Evolutionary conservation across 768 basidiomycete species (phyloP).

Genomic region (Pleurotus sapidus): DNA sequence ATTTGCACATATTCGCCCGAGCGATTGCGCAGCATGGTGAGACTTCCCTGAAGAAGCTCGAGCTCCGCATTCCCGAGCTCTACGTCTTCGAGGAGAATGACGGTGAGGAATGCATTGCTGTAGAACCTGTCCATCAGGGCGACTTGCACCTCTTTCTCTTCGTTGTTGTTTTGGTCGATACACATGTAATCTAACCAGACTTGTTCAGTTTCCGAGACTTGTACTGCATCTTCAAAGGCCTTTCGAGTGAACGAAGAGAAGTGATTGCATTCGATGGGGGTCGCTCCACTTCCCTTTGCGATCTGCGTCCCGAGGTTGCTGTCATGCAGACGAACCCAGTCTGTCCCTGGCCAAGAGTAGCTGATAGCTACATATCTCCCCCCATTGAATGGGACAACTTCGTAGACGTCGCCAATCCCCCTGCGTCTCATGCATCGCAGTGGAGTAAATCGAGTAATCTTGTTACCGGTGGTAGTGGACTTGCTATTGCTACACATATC

Average conservation of each 20-base stretch:
- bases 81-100: slow-evolving; percentile 1
- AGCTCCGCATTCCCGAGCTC: background rate
- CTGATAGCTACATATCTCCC: slow-evolving; percentile 2
- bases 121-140: slow-evolving; percentile 6
- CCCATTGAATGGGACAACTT: background rate
- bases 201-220: background rate
- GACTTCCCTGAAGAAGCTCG: background rate
- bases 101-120: background rate
- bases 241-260: slow-evolving; percentile 1
- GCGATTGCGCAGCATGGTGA: background rate
- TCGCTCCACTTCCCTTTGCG: background rate
- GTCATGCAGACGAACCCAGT: slow-evolving; percentile 1
- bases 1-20: background rate
- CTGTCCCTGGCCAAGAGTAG: slow-evolving; percentile 4
- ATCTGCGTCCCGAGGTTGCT: background rate
- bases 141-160: background rate
- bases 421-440: background rate
- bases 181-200: slow-evolving; percentile 4
- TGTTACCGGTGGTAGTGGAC: no score
- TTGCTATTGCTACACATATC: no score
- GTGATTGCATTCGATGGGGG: background rate
- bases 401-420: background rate
- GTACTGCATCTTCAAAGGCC: background rate
- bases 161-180: background rate
- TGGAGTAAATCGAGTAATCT: background rate